Base-by-base conservation (phyloP, 306 rosid species). In the Quercus aquifolioides region DNA sequence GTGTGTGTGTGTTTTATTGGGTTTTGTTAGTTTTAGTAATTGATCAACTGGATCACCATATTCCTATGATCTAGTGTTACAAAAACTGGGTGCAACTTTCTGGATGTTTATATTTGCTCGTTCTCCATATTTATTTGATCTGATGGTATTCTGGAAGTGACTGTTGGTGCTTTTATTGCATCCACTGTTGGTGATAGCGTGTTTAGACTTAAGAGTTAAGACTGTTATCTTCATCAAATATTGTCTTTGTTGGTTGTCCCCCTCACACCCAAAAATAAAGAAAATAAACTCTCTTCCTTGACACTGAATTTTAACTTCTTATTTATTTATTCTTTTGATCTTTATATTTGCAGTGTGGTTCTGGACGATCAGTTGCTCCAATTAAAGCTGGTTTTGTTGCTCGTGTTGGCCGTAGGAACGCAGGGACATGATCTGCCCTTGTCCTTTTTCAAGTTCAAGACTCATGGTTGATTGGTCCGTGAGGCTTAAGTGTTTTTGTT, bases 321-420 rank as follows among this genome's bases (percentile, higher is more conserved):
- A 19, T 6, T 38, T 43, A 17, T n/a, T 33, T 33, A 0, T 28
- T 71, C 38, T 43, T 18, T 31, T 21, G 57, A 17, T 70, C 6
- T 15, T 51, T 7, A 14, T n/a, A 9, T 33, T 73, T 83, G 91
- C 92, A 94, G 98, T 91, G 98, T 76, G 96, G 98, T 74, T 94
- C 97, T 7, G 97, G 96, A 79, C 86, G 98, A 82, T 90, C 97
- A 17, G 99, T 95, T 78, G 96, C 97, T 82, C 98, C 91, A 13
- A 93, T 95, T 82, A 95, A 95, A 82, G 97, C 97, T 80, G 99
- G 99, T 77, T 95, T 92, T 76, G 92, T 89, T 78, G 99, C 99
- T 85, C 99, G 97, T 69, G 98, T 95, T 87, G 98, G 98, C 55
- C 89, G 99, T 54, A 89, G 98, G 82, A 95, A 81, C 0, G 79